These are phyloP conservation scores for Candida dajiaensis DNA, from an alignment of 805 yeast species.

Conservation along the genomic window DNA sequence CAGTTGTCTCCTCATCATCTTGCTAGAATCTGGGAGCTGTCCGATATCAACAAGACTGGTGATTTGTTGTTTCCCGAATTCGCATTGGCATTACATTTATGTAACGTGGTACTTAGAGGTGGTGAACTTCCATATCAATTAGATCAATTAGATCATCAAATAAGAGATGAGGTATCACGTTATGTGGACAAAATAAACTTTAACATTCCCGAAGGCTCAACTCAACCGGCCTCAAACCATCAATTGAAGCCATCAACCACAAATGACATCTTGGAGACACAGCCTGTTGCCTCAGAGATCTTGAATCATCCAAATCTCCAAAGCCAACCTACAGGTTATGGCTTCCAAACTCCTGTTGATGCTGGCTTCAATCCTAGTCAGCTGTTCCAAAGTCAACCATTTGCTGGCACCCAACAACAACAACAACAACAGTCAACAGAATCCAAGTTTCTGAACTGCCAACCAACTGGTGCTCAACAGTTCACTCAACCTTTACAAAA, in stretches of 20 bases:
- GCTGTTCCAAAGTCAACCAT: conserved; percentile 2
- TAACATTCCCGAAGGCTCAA: conserved; percentile 51
- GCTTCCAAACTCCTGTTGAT: conserved; percentile 17
- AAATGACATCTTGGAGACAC: conserved; percentile 19
- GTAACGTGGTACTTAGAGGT: conserved; percentile 72
- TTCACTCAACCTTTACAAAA: neutral
- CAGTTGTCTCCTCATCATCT: conserved; percentile 66
- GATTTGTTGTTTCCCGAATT: conserved; percentile 87
- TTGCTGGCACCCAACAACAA: conserved; percentile 8
- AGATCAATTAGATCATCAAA: conserved; percentile 62
- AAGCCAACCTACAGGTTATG: conserved; percentile 33
- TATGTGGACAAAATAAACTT: conserved; percentile 85
- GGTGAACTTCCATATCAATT: conserved; percentile 66
- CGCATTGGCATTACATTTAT: conserved; percentile 84
- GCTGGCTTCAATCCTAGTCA: neutral
- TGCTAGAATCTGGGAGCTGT: conserved; percentile 84
- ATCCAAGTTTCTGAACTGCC: conserved; percentile 2
- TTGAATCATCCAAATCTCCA: conserved; percentile 18
- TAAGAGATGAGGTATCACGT: conserved; percentile 76
- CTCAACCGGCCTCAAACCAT: neutral
- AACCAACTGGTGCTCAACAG: neutral
- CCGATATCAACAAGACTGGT: conserved; percentile 86
- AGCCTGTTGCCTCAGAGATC: conserved; percentile 27
- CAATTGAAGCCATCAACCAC: conserved; percentile 6
- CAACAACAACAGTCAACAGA: conserved; percentile 9